Conservation (phyloP, 1,139 yeast species). For the Suzukiozyma palmioleophila region DNA sequence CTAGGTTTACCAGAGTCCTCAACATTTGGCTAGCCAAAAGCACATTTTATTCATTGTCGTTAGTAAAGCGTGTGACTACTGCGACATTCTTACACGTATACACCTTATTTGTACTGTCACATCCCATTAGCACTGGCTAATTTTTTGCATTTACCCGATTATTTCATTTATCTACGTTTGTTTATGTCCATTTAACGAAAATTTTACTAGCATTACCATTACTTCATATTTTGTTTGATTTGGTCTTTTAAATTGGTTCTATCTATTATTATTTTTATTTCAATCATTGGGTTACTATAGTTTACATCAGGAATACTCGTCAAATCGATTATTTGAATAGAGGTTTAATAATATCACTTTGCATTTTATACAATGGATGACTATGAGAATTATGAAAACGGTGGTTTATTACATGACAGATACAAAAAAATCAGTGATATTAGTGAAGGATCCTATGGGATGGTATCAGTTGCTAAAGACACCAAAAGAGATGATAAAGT, state of each 20-base stretch:
- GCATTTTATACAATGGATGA: conserved; percentile 29
- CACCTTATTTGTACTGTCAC: no score
- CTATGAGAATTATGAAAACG: conserved; percentile 54
- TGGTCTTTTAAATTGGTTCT: not conserved
- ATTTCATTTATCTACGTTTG: conserved; percentile 3
- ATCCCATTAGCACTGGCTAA: no score
- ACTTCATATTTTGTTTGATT: conserved; percentile 1
- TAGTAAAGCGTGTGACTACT: no score
- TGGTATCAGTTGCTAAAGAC: conserved; percentile 85
- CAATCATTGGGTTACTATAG: not conserved
- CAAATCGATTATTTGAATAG: no score
- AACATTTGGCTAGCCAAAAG: no score
- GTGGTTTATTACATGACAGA: conserved; percentile 56
- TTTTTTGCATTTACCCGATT: no score
- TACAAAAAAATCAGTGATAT: conserved; percentile 73
- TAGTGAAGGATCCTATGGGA: conserved; percentile 91
- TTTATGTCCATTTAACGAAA: conserved; percentile 11
- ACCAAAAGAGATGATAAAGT: conserved; percentile 42
- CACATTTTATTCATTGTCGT: no score
- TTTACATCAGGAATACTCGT: not conserved
- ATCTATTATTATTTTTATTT: not conserved
- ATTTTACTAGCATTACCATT: not conserved
- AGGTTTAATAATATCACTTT: not conserved
- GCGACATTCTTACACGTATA: no score
- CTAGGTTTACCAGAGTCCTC: no score